phyloP scores from a whole-genome alignment of 2,329 filamentous ascomycete genomes.

The Sordariomycetes sp. region DNA sequence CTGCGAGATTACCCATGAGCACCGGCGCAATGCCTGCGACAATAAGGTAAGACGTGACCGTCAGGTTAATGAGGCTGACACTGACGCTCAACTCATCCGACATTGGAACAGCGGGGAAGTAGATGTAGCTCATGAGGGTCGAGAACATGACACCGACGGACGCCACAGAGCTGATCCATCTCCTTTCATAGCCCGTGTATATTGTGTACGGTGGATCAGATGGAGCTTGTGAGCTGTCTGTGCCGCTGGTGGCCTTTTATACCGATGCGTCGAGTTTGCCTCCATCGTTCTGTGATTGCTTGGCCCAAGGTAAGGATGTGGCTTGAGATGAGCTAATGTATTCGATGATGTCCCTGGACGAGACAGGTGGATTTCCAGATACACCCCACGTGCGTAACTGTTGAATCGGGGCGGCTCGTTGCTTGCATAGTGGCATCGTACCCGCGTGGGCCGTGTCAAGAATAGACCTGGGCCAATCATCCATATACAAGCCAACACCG shows the following conservation, averaged over 20 bases:
- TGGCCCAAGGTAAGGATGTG: no score
- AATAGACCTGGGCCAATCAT: no score
- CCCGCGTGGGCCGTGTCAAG: no score
- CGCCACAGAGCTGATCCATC: slow-evolving; percentile 4
- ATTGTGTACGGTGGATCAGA: not conserved
- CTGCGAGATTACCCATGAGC: slow-evolving; percentile 33
- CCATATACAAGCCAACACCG: not conserved
- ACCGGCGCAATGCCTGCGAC: slow-evolving; percentile 11
- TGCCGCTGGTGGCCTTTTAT: not conserved
- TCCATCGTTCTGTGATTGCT: no score
- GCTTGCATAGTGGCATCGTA: no score
- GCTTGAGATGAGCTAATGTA: no score
- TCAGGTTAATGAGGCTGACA: slow-evolving; percentile 17
- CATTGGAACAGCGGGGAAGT: slow-evolving; percentile 11
- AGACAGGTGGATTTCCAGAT: no score
- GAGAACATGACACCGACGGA: slow-evolving; percentile 8
- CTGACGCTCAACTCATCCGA: slow-evolving; percentile 10
- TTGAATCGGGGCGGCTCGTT: no score
- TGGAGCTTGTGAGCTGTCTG: not conserved
- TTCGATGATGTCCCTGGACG: no score
- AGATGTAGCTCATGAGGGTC: slow-evolving; percentile 9
- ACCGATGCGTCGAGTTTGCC: no score
- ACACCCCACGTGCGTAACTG: no score
- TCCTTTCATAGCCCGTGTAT: slow-evolving; percentile 3
- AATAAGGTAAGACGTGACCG: slow-evolving; percentile 19